Base-by-base conservation (phyloP, 805 yeast species). In the Wickerhamiella cacticola region DNA sequence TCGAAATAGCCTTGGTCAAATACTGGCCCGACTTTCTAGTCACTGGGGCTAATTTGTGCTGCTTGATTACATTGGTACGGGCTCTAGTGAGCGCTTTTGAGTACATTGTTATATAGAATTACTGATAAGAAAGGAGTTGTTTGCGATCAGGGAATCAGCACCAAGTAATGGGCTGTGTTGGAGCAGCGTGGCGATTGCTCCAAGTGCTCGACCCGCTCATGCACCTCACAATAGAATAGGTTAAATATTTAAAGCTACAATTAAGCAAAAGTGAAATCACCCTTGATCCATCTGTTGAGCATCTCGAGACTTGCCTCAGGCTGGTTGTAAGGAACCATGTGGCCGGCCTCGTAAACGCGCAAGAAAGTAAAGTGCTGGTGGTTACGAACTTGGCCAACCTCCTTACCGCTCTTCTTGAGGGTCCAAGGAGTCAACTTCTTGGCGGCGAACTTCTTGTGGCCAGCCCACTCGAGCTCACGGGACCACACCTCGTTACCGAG, bases 281-380 rank as follows among this genome's bases (percentile, higher is more conserved):
- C 46, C 46, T 43, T 43, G 33, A 85, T 66, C 96, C 96, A 89
- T 63, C 82, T 74, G 70, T 85, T 82, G 53, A 88, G 75, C 87
- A 88, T 80, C 50, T 77, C 87, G 52, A 82, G 70, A 1, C 95
- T 68, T 58, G 73, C 72, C 58, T 75, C 78, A 21, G 96, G 94
- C 69, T 82, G 89, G 67, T 88, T 89, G 59, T 68, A 81, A 16
- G 96, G 96, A 53, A 86, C 95, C 96, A 88, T 87, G 68, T 89
- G 96, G 29, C 96, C 96, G 47, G 94, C 96, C 53, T 78, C 89
- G 59, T 71, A 88, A 8, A 88, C 77, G 63, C 95, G 75, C 63
- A 85, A 71, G 70, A 81, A 89, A 3, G 95, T 82, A 56, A 88
- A 78, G 52, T 76, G 72, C 44, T 80, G 79, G 55, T 71, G 74